Conservation (phyloP, 2,329 filamentous ascomycete species). For the Colletotrichum limetticola region DNA sequence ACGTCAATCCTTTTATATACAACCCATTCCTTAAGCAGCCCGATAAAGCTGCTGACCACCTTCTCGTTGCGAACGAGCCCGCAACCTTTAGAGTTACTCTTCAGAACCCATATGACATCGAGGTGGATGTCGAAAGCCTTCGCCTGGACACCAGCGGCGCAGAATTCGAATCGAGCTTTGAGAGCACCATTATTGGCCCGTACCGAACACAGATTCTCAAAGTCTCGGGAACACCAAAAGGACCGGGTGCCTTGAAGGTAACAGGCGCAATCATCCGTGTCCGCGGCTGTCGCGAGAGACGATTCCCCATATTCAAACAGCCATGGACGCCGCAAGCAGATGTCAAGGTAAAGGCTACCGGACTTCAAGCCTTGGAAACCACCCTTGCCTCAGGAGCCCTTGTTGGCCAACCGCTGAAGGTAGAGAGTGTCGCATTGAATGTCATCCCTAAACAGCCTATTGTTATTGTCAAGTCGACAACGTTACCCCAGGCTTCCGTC, state of each 20-base stretch:
- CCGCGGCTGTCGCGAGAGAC: conserved; percentile 81
- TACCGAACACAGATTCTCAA: conserved; percentile 84
- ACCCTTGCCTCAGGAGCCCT: conserved; percentile 51
- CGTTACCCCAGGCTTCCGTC: conserved; percentile 83
- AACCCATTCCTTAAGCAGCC: conserved; percentile 86
- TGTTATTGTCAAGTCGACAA: conserved; percentile 79
- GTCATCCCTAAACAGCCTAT: conserved; percentile 85
- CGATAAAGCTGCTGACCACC: conserved; percentile 70
- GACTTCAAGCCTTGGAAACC: conserved; percentile 68
- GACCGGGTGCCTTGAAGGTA: conserved; percentile 76
- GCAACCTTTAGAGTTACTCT: conserved; percentile 84
- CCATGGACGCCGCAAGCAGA: conserved; percentile 79
- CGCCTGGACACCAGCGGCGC: conserved; percentile 79
- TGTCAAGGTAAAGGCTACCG: conserved; percentile 80
- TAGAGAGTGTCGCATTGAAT: conserved; percentile 69
- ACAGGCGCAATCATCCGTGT: conserved; percentile 84
- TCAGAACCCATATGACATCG: conserved; percentile 95
- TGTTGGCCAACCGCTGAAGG: conserved; percentile 53
- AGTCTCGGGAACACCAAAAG: conserved; percentile 74
- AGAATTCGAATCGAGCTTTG: conserved; percentile 73
- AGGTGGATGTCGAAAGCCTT: conserved; percentile 88
- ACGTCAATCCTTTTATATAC: conserved; percentile 90
- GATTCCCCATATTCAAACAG: conserved; percentile 84
- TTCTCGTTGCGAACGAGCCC: conserved; percentile 82
- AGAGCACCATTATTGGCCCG: conserved; percentile 78